Evolutionary conservation across 176 grass and related monocot species (phyloP).

Genomic region (Avena sativa): DNA sequence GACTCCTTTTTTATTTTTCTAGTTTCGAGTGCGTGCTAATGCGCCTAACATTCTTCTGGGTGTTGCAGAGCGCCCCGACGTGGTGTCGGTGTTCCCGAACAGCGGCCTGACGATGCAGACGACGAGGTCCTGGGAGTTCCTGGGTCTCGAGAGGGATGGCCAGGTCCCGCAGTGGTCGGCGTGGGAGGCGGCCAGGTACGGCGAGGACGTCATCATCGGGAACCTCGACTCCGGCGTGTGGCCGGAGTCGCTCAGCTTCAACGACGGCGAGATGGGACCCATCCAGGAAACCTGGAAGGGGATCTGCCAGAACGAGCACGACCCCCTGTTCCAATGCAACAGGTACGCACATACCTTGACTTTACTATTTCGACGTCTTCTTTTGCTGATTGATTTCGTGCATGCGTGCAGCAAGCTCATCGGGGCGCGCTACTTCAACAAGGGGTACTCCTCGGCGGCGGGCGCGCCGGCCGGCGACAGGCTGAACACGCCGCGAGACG

Average conservation of each 20-base stretch:
- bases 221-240: slow-evolving; percentile 90
- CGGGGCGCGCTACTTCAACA: slow-evolving; percentile 86
- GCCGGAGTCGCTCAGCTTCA: slow-evolving; percentile 85
- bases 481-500: slow-evolving; percentile 62
- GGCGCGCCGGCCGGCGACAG: background rate
- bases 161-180: slow-evolving; percentile 49
- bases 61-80: slow-evolving; percentile 53
- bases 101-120: slow-evolving; percentile 68
- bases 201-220: slow-evolving; percentile 74
- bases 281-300: slow-evolving; percentile 76
- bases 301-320: slow-evolving; percentile 65
- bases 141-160: slow-evolving; percentile 65
- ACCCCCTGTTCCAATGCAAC: slow-evolving; percentile 69
- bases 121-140: slow-evolving; percentile 86
- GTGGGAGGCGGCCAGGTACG: slow-evolving; percentile 67
- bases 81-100: slow-evolving; percentile 84
- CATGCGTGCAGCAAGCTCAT: slow-evolving; percentile 61
- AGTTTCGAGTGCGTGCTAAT: background rate
- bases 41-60: background rate
- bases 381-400: background rate
- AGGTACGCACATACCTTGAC: slow-evolving; percentile 32
- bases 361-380: background rate
- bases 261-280: slow-evolving; percentile 56
- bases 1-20: background rate
- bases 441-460: slow-evolving; percentile 43